Conservation (phyloP, 75 land plant genomes). For the Adiantum capillusveneris region DNA sequence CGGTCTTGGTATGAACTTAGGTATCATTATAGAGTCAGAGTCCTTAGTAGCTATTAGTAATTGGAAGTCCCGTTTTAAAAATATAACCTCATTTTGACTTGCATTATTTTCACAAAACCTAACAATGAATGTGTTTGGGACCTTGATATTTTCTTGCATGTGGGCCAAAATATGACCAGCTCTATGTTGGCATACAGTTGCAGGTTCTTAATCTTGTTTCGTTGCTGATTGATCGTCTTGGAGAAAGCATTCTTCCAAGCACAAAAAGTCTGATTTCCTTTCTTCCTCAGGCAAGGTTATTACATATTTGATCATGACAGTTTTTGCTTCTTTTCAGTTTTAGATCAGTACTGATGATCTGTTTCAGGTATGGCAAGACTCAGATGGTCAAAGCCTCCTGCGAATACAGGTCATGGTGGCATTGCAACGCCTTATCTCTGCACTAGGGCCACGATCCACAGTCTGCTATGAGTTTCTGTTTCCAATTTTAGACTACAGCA, state of each 20-base stretch:
- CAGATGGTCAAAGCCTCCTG: conserved; percentile 82
- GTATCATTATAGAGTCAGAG: no score
- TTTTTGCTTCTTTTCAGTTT: neutral
- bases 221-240: conserved; percentile 62
- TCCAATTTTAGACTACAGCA: conserved; percentile 69
- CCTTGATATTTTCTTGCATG: no score
- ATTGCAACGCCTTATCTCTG: conserved; percentile 61
- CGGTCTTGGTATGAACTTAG: no score
- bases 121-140: no score
- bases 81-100: no score
- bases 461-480: conserved; percentile 68
- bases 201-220: conserved; percentile 88
- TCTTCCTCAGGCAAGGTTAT: conserved; percentile 65
- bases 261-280: conserved; percentile 59
- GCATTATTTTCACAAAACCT: no score
- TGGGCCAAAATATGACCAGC: no score
- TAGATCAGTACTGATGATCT: neutral
- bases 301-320: no score
- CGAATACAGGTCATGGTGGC: conserved; percentile 90
- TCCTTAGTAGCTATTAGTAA: no score
- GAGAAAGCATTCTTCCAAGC: conserved; percentile 55
- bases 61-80: no score
- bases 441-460: conserved; percentile 76
- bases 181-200: no score
- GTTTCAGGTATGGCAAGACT: conserved; percentile 88